A percentile compares a stretch with the other conserved stretches of the same genome.
Evolutionary conservation across 1,284 basidiomycete species (phyloP).

Genomic region (Trichosporon ovoides): DNA sequence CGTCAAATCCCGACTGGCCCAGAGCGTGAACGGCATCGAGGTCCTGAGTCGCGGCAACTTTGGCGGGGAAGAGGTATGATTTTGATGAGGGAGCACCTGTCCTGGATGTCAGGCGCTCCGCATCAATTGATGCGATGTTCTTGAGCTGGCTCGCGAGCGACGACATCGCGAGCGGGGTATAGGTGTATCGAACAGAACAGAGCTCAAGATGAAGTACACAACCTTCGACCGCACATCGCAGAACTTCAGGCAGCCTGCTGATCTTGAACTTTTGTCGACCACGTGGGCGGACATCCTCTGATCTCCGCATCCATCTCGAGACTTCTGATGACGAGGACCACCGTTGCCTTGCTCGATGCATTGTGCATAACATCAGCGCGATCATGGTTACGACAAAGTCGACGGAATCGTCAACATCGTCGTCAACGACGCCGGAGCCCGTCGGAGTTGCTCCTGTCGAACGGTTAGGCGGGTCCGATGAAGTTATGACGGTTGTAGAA

Average conservation of each 20-base stretch:
- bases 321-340: background rate
- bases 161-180: slow-evolving; percentile 31
- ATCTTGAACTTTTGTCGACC: slow-evolving; percentile 14
- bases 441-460: background rate
- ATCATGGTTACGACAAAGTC: slow-evolving; percentile 19
- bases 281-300: slow-evolving; percentile 13
- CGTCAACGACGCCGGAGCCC: slow-evolving; percentile 15
- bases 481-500: background rate
- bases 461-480: background rate
- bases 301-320: slow-evolving; percentile 6
- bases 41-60: slow-evolving; percentile 75
- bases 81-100: slow-evolving; percentile 54
- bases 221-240: no score
- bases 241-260: background rate
- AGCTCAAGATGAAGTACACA: background rate
- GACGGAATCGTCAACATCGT: slow-evolving; percentile 4
- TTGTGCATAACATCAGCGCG: background rate
- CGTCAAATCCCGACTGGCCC: slow-evolving; percentile 69
- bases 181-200: background rate
- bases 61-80: slow-evolving; percentile 79
- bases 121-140: slow-evolving; percentile 72
- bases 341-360: background rate
- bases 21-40: slow-evolving; percentile 81
- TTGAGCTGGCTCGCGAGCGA: slow-evolving; percentile 80
- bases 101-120: slow-evolving; percentile 62